phyloP scores from a whole-genome alignment of 2,329 filamentous ascomycete species.

The Tolypocladium cylindrosporum region DNA sequence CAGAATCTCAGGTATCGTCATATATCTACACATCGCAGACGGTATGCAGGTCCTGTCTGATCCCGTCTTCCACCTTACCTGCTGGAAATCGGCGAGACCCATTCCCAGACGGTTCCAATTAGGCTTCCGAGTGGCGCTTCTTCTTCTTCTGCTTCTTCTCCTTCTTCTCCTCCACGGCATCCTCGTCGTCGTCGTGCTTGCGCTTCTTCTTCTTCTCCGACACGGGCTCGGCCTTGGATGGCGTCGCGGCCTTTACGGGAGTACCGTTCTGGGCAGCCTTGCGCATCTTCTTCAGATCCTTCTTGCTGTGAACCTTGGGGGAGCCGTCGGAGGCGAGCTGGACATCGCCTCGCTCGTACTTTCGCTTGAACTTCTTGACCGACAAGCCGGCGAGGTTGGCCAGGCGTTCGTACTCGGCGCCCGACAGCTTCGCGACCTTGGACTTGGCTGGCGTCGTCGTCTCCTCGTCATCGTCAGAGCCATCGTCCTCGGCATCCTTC shows the following conservation, averaged over 20 bases:
- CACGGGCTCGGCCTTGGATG: slow-evolving; percentile 27
- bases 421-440: slow-evolving; percentile 36
- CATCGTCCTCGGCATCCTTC: slow-evolving; percentile 31
- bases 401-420: slow-evolving; percentile 46
- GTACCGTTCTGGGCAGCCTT: slow-evolving; percentile 45
- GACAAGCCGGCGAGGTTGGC: slow-evolving; percentile 60
- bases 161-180: slow-evolving; percentile 48
- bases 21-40: slow-evolving; percentile 10
- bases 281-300: slow-evolving; percentile 63
- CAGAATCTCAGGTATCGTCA: slow-evolving; percentile 20
- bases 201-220: slow-evolving; percentile 55
- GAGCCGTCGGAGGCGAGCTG: slow-evolving; percentile 54
- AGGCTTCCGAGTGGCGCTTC: slow-evolving; percentile 26
- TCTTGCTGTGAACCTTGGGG: slow-evolving; percentile 61
- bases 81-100: background rate
- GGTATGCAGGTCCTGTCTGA: slow-evolving; percentile 4
- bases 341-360: slow-evolving; percentile 68
- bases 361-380: slow-evolving; percentile 68
- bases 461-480: slow-evolving; percentile 22
- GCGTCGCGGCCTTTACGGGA: slow-evolving; percentile 31
- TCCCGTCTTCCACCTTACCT: background rate
- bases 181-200: slow-evolving; percentile 58
- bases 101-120: slow-evolving; percentile 3
- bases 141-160: slow-evolving; percentile 46
- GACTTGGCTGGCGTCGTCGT: slow-evolving; percentile 21